Evolutionary conservation across 305 asterid species (phyloP).

Genomic region (Rubia balearica): DNA sequence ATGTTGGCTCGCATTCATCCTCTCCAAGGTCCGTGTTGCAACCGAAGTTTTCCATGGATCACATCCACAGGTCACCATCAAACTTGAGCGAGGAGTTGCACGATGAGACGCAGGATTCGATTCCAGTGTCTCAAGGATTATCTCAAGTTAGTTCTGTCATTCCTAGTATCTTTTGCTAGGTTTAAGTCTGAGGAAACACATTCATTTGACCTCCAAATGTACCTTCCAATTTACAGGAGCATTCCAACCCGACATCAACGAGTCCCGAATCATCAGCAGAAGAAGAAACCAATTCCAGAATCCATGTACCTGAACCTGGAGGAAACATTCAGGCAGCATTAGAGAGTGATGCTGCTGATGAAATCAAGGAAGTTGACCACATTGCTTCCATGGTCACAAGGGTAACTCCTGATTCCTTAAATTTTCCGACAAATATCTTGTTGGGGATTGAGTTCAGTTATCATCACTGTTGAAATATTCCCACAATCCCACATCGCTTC

Average conservation of each 20-base stretch:
- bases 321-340: constrained; percentile 1
- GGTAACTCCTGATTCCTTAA: constrained; percentile 3
- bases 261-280: constrained; percentile 18
- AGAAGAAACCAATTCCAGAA: constrained; percentile 16
- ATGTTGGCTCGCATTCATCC: constrained; percentile 19
- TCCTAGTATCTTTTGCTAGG: background rate
- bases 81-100: constrained; percentile 29
- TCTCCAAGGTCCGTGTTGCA: constrained; percentile 55
- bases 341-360: background rate
- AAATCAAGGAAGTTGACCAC: constrained; percentile 4
- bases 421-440: no score
- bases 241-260: constrained; percentile 10
- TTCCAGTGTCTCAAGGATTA: constrained; percentile 6
- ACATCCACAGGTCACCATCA: constrained; percentile 22
- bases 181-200: background rate
- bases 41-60: constrained; percentile 35
- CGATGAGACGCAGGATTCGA: constrained; percentile 17
- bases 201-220: background rate
- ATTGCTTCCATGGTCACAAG: background rate
- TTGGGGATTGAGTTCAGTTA: no score
- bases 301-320: constrained; percentile 9
- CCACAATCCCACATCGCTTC: no score
- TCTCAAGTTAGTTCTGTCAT: constrained; percentile 26
- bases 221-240: constrained; percentile 19
- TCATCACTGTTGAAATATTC: no score